These are phyloP conservation scores for Stemphylium vesicarium DNA, from an alignment of 2,329 filamentous ascomycete species.

Conservation along the genomic window DNA sequence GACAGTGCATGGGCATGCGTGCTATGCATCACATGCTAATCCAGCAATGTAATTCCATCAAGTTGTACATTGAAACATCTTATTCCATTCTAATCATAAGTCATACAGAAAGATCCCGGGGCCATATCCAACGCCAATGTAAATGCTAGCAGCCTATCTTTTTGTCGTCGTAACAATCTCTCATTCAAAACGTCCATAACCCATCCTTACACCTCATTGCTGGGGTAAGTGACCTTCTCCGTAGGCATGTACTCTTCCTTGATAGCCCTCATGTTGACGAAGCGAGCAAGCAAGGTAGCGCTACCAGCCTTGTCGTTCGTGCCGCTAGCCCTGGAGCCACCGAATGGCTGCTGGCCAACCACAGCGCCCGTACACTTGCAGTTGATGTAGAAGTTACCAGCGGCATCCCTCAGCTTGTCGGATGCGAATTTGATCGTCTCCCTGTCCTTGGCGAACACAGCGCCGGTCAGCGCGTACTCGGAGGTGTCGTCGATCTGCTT, in stretches of 20 bases:
- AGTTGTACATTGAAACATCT: not conserved
- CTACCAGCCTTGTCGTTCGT: constrained; percentile 66
- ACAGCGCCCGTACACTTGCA: constrained; percentile 70
- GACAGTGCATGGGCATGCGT: too few relatives aligned
- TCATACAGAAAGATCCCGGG: too few relatives aligned
- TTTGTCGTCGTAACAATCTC: too few relatives aligned
- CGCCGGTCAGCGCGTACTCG: constrained; percentile 79
- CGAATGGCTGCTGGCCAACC: constrained; percentile 59
- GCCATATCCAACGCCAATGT: not conserved
- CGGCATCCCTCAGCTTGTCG: constrained; percentile 72
- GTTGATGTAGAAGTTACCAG: constrained; percentile 87
- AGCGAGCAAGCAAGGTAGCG: constrained; percentile 58
- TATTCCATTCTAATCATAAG: not conserved
- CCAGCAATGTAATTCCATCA: not conserved
- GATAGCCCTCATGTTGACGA: constrained; percentile 62
- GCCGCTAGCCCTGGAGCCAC: constrained; percentile 62
- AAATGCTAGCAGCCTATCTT: not conserved
- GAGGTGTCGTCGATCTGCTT: constrained; percentile 72
- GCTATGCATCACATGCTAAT: too few relatives aligned
- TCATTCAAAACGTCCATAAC: too few relatives aligned
- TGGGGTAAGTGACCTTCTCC: constrained; percentile 59
- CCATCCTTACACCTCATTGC: constrained; percentile 53
- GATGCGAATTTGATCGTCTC: constrained; percentile 71
- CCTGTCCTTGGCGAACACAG: constrained; percentile 75
- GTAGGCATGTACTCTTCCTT: constrained; percentile 63